Evolutionary conservation across 805 yeast genomes (phyloP), one percentile per base, ranked within the genome.

Genomic region (Hanseniaspora pseudoguilliermondii): DNA sequence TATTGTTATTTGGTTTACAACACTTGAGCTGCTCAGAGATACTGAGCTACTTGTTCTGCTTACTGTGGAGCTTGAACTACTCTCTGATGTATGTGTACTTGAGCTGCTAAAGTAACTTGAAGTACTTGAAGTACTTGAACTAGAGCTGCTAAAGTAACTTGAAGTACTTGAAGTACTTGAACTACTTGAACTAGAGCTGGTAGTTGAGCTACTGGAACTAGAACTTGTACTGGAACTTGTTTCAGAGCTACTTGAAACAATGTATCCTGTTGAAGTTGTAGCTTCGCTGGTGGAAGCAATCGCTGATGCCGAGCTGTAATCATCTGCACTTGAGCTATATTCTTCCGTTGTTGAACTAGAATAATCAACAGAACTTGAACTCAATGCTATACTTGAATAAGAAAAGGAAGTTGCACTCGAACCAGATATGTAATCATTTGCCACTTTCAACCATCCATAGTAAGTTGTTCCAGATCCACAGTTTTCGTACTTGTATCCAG

Each of bases 401-500:
- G 44, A 32, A 46, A 55, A 35, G 11, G 57, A 50, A 29, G 47
- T 16, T 13, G 54, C 52, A 35, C 49, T 39, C 4, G 38, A 20
- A 3, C 41, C 43, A 5, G 57, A 9, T 20, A 41, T 21, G 25
- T 58, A 48, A 18, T 58, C 61, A 46, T 54, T 35, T 2, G 60
- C 63, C 49, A 65, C 49, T 21, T 57, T 53, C 21, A 65, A 52
- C 48, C 65, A 65, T 23, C 66, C 66, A 54, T 59, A 66, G 18
- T 61, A 57, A 5, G 57, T 58, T 13, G 57, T 27, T 7, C 55
- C 57, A 18, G 47, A 35, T 3, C 69, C 69, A 57, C 69, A 66
- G 18, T 53, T 38, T 55, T 66, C 69, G 10, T 50, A 29, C 3
- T 58, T 60, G 54, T 65, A 65, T 16, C 69, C 69, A 3, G 65